Base-by-base conservation (phyloP, 2,329 filamentous ascomycete species). In the Fusarium zealandicum region DNA sequence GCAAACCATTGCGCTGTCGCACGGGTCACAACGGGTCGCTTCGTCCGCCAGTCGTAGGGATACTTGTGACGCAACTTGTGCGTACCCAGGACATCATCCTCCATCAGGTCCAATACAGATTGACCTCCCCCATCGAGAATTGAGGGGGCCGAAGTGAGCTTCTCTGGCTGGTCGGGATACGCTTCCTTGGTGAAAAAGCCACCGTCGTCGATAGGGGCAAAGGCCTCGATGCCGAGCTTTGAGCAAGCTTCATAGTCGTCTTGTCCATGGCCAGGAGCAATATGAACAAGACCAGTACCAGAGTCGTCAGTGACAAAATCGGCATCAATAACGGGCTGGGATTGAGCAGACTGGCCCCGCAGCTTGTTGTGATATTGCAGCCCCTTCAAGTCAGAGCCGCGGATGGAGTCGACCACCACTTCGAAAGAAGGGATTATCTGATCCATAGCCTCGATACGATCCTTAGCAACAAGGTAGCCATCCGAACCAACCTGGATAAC, bases 1-100 rank as follows among this genome's bases (percentile, higher is more conserved):
- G 95, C 92, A 70, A 99, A 99, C 95, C 95, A 99, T 75, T 99
- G 95, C 31, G 93, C 91, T 0, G 96, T 99, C 4, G 95, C 93
- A 61, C 95, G 81, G 28, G 96, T 85, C 54, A 99, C 92, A 42
- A 99, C 88, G 1, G 95, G 95, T 63, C 90, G 82, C 74, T 98
- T 99, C 0, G 93, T 96, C 47, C 95, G 84, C 95, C 95, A 99
- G 75, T 99, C 95, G 65, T 98, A 96, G 0, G 95, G 95, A 71
- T 98, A 98, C 73, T 96, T 98, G 79, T 99, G 95, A 45, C 81
- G 82, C 70, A 93, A 89, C 51, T 80, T 80, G 64, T 96, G 89
- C 4, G 82, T 83, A 32, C 82, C 81, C 33, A 97, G 76, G 4
- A 98, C 82, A 55, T 86, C 78, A 0, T 81, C 77, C 20, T 80